These are phyloP conservation scores for Dactylis glomerata DNA, from an alignment of 176 grass and related monocot genomes.

Conservation along the genomic window DNA sequence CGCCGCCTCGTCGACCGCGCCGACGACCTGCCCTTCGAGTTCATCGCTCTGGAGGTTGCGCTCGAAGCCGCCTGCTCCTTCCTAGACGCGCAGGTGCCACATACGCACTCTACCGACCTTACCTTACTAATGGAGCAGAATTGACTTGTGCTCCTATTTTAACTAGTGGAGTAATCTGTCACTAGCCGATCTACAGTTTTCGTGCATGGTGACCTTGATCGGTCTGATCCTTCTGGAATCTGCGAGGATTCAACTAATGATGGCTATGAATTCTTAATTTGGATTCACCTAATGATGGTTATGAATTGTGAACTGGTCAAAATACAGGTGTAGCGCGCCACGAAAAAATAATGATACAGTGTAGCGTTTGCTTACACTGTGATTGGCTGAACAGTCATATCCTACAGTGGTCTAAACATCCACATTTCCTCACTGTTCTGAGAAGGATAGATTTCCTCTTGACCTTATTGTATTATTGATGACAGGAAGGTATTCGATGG, in stretches of 20 bases:
- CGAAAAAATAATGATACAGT: no score
- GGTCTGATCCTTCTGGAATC: neutral
- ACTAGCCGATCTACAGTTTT: neutral
- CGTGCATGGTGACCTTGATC: neutral
- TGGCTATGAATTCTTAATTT: neutral
- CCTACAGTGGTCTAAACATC: neutral
- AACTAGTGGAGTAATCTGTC: neutral
- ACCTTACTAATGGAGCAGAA: neutral
- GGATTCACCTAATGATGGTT: neutral
- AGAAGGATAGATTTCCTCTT: neutral
- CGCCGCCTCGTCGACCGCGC: conserved; percentile 50
- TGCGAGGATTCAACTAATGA: neutral
- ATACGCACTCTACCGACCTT: neutral
- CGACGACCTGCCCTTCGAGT: conserved; percentile 86
- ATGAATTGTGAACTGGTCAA: neutral
- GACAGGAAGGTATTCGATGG: neutral
- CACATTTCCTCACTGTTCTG: neutral
- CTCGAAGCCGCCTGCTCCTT: conserved; percentile 78
- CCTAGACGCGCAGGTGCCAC: conserved; percentile 68
- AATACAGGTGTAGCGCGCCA: no score
- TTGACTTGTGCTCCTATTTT: neutral
- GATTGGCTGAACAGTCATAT: neutral
- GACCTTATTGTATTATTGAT: neutral
- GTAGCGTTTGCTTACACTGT: neutral
- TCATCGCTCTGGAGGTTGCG: conserved; percentile 73